Percentiles rank a stretch among this genome's conserved stretches.
These are phyloP conservation scores for Setomelanomma holmii DNA, from an alignment of 2,329 filamentous ascomycete species.

Conservation along the genomic window DNA sequence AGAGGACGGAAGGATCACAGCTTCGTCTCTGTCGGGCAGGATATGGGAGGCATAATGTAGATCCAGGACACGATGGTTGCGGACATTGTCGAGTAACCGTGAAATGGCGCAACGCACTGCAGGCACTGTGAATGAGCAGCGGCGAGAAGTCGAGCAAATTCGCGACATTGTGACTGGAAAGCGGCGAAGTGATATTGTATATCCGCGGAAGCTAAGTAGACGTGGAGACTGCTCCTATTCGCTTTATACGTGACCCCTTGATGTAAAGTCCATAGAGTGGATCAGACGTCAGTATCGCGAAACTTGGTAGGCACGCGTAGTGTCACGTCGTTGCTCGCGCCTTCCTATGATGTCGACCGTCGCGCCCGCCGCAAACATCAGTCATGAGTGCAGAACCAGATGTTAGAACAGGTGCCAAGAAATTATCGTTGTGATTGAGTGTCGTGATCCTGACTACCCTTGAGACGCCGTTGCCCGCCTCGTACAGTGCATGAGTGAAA, in stretches of 20 bases:
- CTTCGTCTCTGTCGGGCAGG: background rate
- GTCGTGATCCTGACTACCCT: slow-evolving; percentile 27
- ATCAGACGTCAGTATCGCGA: too few species aligned
- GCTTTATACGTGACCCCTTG: too few species aligned
- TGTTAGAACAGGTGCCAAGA: too few species aligned
- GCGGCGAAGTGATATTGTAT: background rate
- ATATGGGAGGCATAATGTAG: background rate
- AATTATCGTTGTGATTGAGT: slow-evolving; percentile 26
- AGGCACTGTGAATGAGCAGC: background rate
- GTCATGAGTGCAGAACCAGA: background rate
- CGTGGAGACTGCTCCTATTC: too few species aligned
- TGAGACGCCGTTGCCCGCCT: slow-evolving; percentile 25
- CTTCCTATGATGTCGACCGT: background rate
- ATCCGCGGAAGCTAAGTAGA: background rate
- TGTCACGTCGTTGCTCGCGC: too few species aligned
- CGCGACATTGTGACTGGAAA: background rate
- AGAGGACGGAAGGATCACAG: background rate
- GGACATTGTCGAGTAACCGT: slow-evolving; percentile 10
- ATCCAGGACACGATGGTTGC: background rate
- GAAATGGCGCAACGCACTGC: background rate
- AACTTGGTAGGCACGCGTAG: too few species aligned
- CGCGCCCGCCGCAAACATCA: background rate
- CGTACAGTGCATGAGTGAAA: slow-evolving; percentile 36
- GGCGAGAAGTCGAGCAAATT: background rate
- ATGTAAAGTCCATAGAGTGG: too few species aligned